Base-by-base conservation (phyloP, 495 filamentous ascomycete genomes). In the Friedmanniomyces endolithicus region DNA sequence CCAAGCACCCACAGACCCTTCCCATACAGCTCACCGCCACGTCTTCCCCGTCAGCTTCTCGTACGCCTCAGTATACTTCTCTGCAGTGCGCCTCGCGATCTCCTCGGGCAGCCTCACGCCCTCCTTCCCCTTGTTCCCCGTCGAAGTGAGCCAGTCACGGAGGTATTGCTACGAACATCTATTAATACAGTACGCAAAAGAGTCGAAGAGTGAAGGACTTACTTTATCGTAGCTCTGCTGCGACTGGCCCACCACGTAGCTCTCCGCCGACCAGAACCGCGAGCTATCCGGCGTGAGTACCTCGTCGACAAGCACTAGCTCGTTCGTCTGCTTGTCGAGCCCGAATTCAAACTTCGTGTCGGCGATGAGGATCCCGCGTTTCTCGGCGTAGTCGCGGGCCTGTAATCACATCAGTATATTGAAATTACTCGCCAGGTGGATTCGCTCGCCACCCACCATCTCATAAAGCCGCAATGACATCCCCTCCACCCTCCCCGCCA, bases 281-380 rank as follows among this genome's bases (percentile, higher is more conserved):
- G 84, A 88, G 41, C 57, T 65, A 52, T 72, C 71, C 6, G 71
- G 84, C 8, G 90, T 97, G 40, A 97, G 72, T 16, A 95, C 89
- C 68, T 98, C 92, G 65, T 98, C 92, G 6, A 92, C 80, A 17
- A 96, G 73, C 17, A 94, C 83, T 6, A 98, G 76, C 62, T 87
- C 82, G 55, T 86, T 55, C 24, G 50, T 65, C 56, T 77, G 78
- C 61, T 80, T 73, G 62, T 95, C 88, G 19, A 94, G 71, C 11
- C 73, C 85, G 67, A 88, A 86, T 65, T 90, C 86, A 65, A 90
- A 88, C 68, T 90, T 90, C 27, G 85, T 90, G 68, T 90, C 85
- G 14, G 88, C 90, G 50, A 96, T 89, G 60, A 96, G 89, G 55
- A 98, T 88, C 6, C 92, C 90, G 9, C 81, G 77, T 58, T 81